These are phyloP conservation scores for Amaranthus cruentus DNA, from an alignment of 148 eudicot species.

Conservation along the genomic window DNA sequence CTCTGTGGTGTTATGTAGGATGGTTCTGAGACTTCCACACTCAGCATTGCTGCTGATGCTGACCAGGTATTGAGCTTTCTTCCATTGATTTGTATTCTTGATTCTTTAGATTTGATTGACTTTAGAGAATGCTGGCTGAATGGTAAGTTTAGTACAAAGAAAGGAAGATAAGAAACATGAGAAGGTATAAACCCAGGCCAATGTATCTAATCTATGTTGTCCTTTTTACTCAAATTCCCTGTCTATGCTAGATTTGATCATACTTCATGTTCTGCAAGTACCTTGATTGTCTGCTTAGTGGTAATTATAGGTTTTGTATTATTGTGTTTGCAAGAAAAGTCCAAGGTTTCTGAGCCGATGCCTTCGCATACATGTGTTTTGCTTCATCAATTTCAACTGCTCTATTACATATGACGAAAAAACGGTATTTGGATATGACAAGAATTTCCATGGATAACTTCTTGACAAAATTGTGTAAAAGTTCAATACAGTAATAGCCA, in stretches of 20 bases:
- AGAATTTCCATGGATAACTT: no score
- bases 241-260: not conserved
- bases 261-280: not conserved
- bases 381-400: no score
- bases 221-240: not conserved
- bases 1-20: conserved; percentile 18
- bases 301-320: no score
- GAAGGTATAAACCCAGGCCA: not conserved
- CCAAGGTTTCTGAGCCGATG: no score
- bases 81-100: conserved; percentile 5
- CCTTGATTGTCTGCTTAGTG: no score
- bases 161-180: not conserved
- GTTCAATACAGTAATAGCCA: no score
- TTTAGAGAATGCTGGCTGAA: not conserved
- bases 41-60: conserved; percentile 37
- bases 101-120: not conserved
- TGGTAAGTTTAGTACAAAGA: not conserved
- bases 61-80: conserved; percentile 30
- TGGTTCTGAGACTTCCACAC: conserved; percentile 27
- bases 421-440: no score
- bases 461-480: no score
- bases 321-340: no score
- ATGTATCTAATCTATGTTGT: not conserved
- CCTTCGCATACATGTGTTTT: no score
- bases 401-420: no score